Conservation (phyloP, 2,329 filamentous ascomycete genomes). For the Beauveria varroae region DNA sequence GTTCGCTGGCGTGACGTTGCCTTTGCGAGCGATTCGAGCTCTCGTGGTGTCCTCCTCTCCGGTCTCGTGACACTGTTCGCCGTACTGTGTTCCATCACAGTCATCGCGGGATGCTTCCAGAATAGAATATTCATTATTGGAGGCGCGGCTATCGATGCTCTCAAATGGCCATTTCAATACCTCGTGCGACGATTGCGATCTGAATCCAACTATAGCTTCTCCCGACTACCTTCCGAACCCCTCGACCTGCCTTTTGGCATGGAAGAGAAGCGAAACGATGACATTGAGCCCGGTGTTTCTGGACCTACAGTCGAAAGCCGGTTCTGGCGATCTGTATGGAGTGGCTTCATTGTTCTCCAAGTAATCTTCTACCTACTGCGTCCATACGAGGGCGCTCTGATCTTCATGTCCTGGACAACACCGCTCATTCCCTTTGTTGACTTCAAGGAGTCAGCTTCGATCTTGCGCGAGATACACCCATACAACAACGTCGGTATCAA, state of each 20-base stretch:
- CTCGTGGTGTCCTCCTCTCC: conserved; percentile 19
- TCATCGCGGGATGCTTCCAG: conserved; percentile 17
- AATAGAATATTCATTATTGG: conserved; percentile 16
- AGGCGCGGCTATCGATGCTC: conserved; percentile 9
- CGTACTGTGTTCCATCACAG: conserved; percentile 10
- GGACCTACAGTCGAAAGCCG: neutral
- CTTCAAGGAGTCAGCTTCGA: conserved; percentile 25
- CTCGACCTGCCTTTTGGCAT: neutral
- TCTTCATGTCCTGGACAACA: conserved; percentile 29
- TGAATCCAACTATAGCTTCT: neutral
- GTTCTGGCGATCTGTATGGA: conserved; percentile 12
- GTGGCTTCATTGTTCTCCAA: conserved; percentile 15
- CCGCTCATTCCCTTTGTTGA: conserved; percentile 27
- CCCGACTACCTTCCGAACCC: neutral
- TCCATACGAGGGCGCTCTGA: conserved; percentile 25
- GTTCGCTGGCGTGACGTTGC: conserved; percentile 23
- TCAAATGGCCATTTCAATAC: neutral
- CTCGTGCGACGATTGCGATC: neutral
- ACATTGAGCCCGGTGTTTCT: neutral
- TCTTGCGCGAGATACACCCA: conserved; percentile 20
- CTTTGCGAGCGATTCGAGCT: conserved; percentile 19
- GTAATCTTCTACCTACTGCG: conserved; percentile 20
- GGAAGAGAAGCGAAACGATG: neutral
- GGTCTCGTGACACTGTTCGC: conserved; percentile 18
- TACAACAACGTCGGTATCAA: conserved; percentile 21